Base-by-base conservation (phyloP, 1,139 yeast species). In the Zygosaccharomyces sapae region DNA sequence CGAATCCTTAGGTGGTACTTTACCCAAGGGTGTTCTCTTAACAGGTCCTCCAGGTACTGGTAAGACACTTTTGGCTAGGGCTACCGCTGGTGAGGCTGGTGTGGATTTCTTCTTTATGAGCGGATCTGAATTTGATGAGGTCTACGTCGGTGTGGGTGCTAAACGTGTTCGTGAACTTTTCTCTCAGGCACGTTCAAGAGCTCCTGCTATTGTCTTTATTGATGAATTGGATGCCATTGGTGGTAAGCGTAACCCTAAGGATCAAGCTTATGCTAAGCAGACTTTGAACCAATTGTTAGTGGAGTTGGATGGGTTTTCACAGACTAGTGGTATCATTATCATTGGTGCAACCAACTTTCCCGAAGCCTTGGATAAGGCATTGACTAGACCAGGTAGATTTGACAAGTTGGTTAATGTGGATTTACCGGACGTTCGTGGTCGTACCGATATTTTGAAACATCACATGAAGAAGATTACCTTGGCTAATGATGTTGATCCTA, bases 11-110 rank as follows among this genome's bases (percentile, higher is more conserved):
- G 99, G 99, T 55, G 99, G 98, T 46, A 89, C 89, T 67, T 75
- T 94, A 58, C 98, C 98, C 48, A 92, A 90, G 67, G 99, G 99
- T 73, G 95, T 94, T 4, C 72, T 94, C 49, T 74, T 94, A 54
- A 92, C 98, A 5, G 99, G 99, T 40, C 99, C 99, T 34, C 99
- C 99, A 34, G 99, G 99, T 70, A 94, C 99, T 5, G 99, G 99
- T 79, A 94, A 94, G 68, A 94, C 99, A 1, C 73, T 94, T 54
- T 77, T 94, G 53, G 98, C 98, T 0, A 80, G 98, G 59, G 98
- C 99, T 16, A 95, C 97, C 34, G 99, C 99, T 8, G 98, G 98
- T 51, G 98, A 94, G 69, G 98, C 99, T 2, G 98, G 96, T 42
- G 98, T 92, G 27, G 98, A 97, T 25, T 94, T 94, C 65, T 92